These are phyloP conservation scores for Dissophora globulifera DNA, from an alignment of 192 early-diverging fungal species.

Conservation along the genomic window DNA sequence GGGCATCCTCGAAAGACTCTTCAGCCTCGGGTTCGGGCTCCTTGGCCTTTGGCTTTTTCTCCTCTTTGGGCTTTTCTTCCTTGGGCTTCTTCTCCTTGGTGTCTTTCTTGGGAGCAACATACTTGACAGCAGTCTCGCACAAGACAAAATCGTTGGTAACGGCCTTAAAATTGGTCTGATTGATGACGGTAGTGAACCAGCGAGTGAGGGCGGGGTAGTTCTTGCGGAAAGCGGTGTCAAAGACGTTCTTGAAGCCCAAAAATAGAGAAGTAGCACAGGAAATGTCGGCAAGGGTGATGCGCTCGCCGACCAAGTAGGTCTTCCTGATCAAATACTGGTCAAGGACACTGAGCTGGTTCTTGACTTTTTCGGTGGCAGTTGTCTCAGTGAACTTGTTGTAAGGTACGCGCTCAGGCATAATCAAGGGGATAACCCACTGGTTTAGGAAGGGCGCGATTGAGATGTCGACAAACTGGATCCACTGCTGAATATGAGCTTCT, in stretches of 20 bases:
- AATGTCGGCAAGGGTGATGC: conserved; percentile 91
- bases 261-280: conserved; percentile 65
- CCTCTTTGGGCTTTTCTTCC: conserved; percentile 65
- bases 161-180: conserved; percentile 85
- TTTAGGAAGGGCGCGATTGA: conserved; percentile 61
- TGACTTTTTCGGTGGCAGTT: conserved; percentile 72
- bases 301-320: conserved; percentile 94
- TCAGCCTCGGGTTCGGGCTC: conserved; percentile 65
- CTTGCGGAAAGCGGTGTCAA: conserved; percentile 81
- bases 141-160: conserved; percentile 76
- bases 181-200: conserved; percentile 87
- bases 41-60: conserved; percentile 62
- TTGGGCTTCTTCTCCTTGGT: conserved; percentile 64
- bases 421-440: conserved; percentile 58
- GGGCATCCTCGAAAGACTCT: conserved; percentile 69
- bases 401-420: conserved; percentile 42
- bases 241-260: conserved; percentile 58
- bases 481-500: conserved; percentile 74
- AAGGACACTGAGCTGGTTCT: conserved; percentile 71
- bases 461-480: conserved; percentile 69
- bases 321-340: conserved; percentile 80
- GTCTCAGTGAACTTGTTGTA: conserved; percentile 66
- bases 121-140: conserved; percentile 68
- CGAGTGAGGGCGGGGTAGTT: conserved; percentile 86
- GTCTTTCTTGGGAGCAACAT: conserved; percentile 68